Conservation (phyloP, 2,329 filamentous ascomycete genomes). For the Hypoxylon rubiginosum region DNA sequence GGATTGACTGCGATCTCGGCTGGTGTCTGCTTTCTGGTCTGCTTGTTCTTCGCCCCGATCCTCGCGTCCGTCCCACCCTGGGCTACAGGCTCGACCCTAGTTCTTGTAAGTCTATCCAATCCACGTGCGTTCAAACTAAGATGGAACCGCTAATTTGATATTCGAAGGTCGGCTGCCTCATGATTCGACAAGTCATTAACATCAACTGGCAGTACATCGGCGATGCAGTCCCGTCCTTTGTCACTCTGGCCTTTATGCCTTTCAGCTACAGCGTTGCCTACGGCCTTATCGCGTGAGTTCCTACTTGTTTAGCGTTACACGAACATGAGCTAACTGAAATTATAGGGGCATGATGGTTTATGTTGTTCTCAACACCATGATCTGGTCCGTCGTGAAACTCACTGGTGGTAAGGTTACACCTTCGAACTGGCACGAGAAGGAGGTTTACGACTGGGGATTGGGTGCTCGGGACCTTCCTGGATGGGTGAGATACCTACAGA, state of each 20-base stretch:
- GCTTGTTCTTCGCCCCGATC: conserved; percentile 81
- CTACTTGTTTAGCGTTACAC: background rate
- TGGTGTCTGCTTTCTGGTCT: conserved; percentile 77
- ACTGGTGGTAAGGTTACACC: conserved; percentile 63
- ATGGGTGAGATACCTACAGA: conserved; percentile 62
- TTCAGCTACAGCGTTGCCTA: conserved; percentile 85
- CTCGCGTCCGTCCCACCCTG: conserved; percentile 83
- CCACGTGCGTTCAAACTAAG: background rate
- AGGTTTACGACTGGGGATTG: conserved; percentile 67
- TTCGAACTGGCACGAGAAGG: conserved; percentile 66
- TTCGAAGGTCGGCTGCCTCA: conserved; percentile 76
- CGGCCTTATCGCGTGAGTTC: conserved; percentile 77
- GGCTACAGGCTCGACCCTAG: conserved; percentile 80
- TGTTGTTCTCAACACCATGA: conserved; percentile 65
- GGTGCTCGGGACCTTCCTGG: conserved; percentile 69
- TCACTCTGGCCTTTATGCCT: conserved; percentile 81
- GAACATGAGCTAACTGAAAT: conserved; percentile 18
- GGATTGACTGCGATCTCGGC: conserved; percentile 78
- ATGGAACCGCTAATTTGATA: conserved; percentile 7
- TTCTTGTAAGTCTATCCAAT: conserved; percentile 65
- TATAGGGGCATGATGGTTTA: conserved; percentile 66
- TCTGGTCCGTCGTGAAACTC: conserved; percentile 63
- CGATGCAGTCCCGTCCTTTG: conserved; percentile 80
- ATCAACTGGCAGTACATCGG: conserved; percentile 85
- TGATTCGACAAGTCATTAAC: conserved; percentile 80